phyloP scores from a whole-genome alignment of 2,329 filamentous ascomycete species.

The Ilyonectria sp. region DNA sequence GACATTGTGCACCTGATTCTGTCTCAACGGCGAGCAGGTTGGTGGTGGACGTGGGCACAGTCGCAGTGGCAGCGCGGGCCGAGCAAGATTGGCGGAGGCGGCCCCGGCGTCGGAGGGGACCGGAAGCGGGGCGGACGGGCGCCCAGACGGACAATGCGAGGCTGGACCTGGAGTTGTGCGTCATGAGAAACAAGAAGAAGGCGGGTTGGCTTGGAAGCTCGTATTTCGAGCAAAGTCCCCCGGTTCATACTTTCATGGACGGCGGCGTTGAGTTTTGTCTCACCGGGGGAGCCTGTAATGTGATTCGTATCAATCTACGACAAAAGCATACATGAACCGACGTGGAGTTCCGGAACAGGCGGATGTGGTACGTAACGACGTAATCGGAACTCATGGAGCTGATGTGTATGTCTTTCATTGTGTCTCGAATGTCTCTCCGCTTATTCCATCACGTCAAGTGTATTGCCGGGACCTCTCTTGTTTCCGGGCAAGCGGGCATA shows the following conservation, averaged over 20 bases:
- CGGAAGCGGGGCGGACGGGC: slow-evolving; percentile 16
- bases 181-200: slow-evolving; percentile 36
- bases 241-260: background rate
- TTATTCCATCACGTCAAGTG: background rate
- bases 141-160: slow-evolving; percentile 33
- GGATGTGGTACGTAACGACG: background rate
- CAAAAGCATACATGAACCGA: slow-evolving; percentile 13
- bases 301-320: slow-evolving; percentile 22
- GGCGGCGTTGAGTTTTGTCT: background rate
- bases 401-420: background rate
- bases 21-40: slow-evolving; percentile 37
- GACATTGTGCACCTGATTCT: slow-evolving; percentile 43
- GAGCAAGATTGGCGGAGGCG: slow-evolving; percentile 26
- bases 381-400: background rate
- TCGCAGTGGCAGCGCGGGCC: slow-evolving; percentile 41
- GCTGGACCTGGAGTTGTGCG: slow-evolving; percentile 44
- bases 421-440: background rate
- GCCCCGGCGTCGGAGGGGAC: slow-evolving; percentile 16
- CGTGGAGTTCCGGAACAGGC: background rate
- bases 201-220: slow-evolving; percentile 6
- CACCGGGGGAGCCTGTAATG: slow-evolving; percentile 20
- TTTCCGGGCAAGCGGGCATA: background rate
- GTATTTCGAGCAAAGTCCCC: slow-evolving; percentile 1
- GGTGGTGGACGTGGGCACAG: slow-evolving; percentile 41
- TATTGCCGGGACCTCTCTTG: background rate